Evolutionary conservation across 2,329 filamentous ascomycete genomes (phyloP).

Genomic region (Colletotrichum sp.): DNA sequence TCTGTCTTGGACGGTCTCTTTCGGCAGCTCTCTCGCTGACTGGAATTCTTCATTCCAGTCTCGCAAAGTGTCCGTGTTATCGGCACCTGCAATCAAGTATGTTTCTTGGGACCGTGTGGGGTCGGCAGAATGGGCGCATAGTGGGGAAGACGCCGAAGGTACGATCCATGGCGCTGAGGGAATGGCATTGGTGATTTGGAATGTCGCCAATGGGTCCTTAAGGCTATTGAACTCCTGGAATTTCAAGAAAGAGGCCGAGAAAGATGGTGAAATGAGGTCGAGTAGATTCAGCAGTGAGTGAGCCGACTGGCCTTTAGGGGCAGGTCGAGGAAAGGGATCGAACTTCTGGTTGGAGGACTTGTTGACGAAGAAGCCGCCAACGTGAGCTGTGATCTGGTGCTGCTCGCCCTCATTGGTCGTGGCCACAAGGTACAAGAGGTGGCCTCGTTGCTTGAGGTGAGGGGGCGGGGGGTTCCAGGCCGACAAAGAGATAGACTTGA

Average conservation of each 20-base stretch:
- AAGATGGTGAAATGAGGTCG: constrained; percentile 80
- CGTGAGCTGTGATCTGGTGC: constrained; percentile 89
- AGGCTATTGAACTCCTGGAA: constrained; percentile 85
- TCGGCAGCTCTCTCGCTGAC: constrained; percentile 91
- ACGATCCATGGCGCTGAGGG: constrained; percentile 94
- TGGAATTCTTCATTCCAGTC: constrained; percentile 99
- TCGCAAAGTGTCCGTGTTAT: constrained; percentile 91
- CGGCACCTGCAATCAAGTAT: constrained; percentile 86
- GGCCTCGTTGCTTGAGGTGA: constrained; percentile 87
- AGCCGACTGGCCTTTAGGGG: constrained; percentile 78
- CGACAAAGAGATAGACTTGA: constrained; percentile 88
- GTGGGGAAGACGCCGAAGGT: constrained; percentile 66
- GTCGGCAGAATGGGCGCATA: constrained; percentile 79
- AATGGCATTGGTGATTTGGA: constrained; percentile 94
- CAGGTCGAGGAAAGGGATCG: constrained; percentile 81
- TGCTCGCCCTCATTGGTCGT: constrained; percentile 96
- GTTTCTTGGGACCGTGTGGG: constrained; percentile 91
- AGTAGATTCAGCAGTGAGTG: constrained; percentile 89
- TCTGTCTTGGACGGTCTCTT: constrained; percentile 91
- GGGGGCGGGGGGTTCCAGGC: constrained; percentile 97
- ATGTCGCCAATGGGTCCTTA: constrained; percentile 88
- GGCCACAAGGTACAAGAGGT: constrained; percentile 87
- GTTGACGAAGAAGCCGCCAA: constrained; percentile 96
- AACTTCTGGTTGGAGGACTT: constrained; percentile 96
- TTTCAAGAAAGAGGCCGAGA: constrained; percentile 74